Base-by-base conservation (phyloP, 2,329 filamentous ascomycete species). In the Neonectria hederae region DNA sequence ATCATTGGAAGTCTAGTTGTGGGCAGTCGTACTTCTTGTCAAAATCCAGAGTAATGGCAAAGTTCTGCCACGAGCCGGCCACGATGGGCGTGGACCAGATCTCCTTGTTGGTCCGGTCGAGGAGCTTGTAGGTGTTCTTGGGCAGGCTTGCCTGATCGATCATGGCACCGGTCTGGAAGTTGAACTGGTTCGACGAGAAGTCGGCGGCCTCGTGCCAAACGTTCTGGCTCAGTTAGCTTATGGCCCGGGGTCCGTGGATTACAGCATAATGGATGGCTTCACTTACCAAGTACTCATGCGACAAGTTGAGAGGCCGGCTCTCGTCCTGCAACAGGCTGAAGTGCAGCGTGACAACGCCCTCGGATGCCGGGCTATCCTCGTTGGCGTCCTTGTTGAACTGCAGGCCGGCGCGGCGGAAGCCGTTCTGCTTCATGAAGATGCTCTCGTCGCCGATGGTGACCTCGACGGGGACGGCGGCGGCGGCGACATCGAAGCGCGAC, bases 281-380 rank as follows among this genome's bases (percentile, higher is more conserved):
- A 17, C 35, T 62, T 14, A 87, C 82, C 73, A 87, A 80, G 76
- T 89, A 90, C 77, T 89, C 86, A 74, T 90, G 88, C 8, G 83
- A 84, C 58, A 85, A 76, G 78, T 90, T 89, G 56, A 90, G 76
- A 13, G 83, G 82, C 11, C 84, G 79, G 43, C 78, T 71, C 45
- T 59, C 48, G 67, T 89, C 86, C 71, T 86, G 84, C 75, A 81
- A 81, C 32, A 90, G 72, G 69, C 83, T 86, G 76, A 87, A 89
- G 76, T 90, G 88, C 54, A 90, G 81, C 1, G 87, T 89, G 78
- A 88, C 89, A 62, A 88, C 76, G 19, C 76, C 78, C 78, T 85
- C 83, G 78, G 83, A 78, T 68, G 80, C 76, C 11, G 83, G 80
- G 59, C 87, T 81, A 56, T 89, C 80, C 64, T 88, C 87, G 14